Conservation (phyloP, 208 protist genomes). For the Trichomonas vaginalis region DNA sequence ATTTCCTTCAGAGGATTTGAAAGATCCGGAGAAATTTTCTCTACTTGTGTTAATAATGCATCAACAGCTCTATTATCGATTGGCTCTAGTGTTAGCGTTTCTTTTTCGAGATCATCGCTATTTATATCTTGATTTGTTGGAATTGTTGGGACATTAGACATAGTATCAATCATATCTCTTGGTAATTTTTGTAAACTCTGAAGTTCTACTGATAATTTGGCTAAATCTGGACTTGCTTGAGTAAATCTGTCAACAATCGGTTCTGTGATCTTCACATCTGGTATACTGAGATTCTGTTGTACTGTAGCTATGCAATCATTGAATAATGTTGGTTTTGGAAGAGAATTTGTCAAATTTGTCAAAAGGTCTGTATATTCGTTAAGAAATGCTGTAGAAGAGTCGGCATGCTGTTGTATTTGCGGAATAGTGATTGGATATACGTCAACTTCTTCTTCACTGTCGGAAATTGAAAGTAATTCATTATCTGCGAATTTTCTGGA, state of each 20-base stretch:
- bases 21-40: background rate
- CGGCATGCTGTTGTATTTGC: background rate
- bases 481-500: background rate
- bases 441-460: too few relatives aligned
- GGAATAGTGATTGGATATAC: background rate
- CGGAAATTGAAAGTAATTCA: too few relatives aligned
- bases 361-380: background rate
- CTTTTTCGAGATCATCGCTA: background rate
- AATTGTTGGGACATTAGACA: background rate
- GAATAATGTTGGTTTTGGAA: background rate
- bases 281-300: background rate
- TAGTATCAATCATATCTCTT: background rate
- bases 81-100: background rate
- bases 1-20: background rate
- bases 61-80: background rate
- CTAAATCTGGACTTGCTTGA: background rate
- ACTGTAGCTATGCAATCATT: background rate
- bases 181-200: background rate
- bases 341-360: background rate
- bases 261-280: background rate
- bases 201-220: background rate
- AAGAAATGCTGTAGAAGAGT: background rate
- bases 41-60: background rate
- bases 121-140: background rate
- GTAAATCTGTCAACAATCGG: background rate